phyloP scores from a whole-genome alignment of 306 rosid genomes.

The Boehmeria nivea region DNA sequence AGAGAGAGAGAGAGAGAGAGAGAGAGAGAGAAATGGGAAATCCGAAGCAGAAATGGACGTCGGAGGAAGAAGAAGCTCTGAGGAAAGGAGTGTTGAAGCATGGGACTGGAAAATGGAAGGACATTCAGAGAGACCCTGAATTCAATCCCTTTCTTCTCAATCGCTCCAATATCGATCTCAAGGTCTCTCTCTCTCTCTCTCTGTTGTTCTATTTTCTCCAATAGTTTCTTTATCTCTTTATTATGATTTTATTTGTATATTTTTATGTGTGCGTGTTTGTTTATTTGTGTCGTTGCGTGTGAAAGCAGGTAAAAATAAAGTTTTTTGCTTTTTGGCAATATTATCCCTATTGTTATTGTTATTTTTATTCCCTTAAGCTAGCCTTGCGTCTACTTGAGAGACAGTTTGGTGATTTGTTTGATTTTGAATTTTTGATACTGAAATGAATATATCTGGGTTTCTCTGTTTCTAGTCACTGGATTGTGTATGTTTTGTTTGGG shows the following conservation, averaged over 20 bases:
- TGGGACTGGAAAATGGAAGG: constrained; percentile 48
- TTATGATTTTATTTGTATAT: not conserved
- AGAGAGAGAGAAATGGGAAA: constrained; percentile 32
- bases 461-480: too few relatives aligned
- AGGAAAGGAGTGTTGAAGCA: constrained; percentile 38
- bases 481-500: too few relatives aligned
- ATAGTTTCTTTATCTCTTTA: not conserved
- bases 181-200: constrained; percentile 21
- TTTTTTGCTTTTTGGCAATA: too few relatives aligned
- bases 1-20: not conserved
- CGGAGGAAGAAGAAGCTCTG: constrained; percentile 46
- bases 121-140: constrained; percentile 47
- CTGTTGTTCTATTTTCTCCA: too few relatives aligned
- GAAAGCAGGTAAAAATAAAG: too few relatives aligned
- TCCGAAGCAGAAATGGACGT: constrained; percentile 45
- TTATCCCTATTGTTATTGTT: too few relatives aligned
- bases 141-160: constrained; percentile 33
- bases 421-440: too few relatives aligned
- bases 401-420: too few relatives aligned
- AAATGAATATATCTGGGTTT: too few relatives aligned
- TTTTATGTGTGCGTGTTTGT: not conserved
- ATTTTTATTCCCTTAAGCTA: too few relatives aligned
- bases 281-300: too few relatives aligned
- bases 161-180: constrained; percentile 50
- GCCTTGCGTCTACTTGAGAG: too few relatives aligned